Percentiles rank a stretch among this genome's conserved stretches.
Conservation (phyloP, 371 early-diverging fungal species). For the Parasitella parasitica region DNA sequence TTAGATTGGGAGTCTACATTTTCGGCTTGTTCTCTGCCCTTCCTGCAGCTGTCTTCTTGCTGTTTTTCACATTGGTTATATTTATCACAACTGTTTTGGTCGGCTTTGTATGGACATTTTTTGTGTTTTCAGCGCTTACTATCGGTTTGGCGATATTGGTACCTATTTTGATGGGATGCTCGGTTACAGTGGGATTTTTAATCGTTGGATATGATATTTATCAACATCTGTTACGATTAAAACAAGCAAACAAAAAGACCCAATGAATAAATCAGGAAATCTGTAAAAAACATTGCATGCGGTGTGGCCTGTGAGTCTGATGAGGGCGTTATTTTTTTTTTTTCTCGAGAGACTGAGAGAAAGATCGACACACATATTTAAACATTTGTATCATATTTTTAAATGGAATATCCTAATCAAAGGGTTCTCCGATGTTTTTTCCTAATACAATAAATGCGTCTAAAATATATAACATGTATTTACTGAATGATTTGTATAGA, state of each 20-base stretch:
- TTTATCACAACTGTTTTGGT: neutral
- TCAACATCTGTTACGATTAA: neutral
- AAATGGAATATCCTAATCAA: neutral
- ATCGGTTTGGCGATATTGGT: conserved; percentile 2
- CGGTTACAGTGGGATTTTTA: neutral
- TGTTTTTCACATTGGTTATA: neutral
- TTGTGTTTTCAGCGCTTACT: neutral
- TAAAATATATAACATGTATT: neutral
- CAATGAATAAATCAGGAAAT: neutral
- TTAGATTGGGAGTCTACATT: conserved; percentile 1
- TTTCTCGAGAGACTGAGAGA: neutral
- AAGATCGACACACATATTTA: neutral
- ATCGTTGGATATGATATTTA: neutral
- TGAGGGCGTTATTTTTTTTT: neutral
- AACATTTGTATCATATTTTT: neutral
- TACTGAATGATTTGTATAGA: too few species aligned
- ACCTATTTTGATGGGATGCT: neutral
- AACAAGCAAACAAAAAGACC: conserved; percentile 4
- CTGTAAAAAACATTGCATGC: neutral
- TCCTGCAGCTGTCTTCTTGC: neutral
- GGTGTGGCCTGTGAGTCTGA: neutral
- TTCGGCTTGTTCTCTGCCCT: neutral
- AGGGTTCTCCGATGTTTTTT: neutral
- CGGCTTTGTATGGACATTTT: neutral
- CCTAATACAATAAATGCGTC: neutral